These are phyloP conservation scores for Lithospermum erythrorhizon DNA, from an alignment of 257 asterid species.

Conservation along the genomic window DNA sequence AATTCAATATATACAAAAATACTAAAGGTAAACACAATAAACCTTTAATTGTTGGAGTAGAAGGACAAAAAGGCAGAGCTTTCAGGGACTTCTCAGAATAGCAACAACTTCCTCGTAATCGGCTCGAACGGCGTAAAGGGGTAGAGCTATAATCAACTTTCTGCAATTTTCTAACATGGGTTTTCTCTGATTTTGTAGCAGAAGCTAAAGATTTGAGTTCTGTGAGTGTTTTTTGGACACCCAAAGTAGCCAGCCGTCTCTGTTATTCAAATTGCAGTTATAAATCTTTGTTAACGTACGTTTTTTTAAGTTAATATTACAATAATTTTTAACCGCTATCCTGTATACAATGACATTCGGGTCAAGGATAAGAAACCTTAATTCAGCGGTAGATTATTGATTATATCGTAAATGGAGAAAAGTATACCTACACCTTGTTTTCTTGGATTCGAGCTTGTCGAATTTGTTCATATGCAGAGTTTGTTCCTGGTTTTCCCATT, in stretches of 20 bases:
- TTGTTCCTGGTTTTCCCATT: too few species aligned
- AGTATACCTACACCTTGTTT: slow-evolving; percentile 52
- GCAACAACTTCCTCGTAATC: slow-evolving; percentile 25
- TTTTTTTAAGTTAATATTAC: too few species aligned
- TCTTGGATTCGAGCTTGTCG: slow-evolving; percentile 52
- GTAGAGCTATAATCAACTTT: slow-evolving; percentile 32
- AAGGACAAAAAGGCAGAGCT: background rate
- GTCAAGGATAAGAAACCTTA: too few species aligned
- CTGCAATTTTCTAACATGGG: slow-evolving; percentile 19
- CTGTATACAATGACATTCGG: too few species aligned
- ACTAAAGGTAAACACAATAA: background rate
- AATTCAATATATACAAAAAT: too few species aligned
- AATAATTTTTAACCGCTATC: too few species aligned
- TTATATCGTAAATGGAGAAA: too few species aligned
- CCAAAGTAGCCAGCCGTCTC: slow-evolving; percentile 57
- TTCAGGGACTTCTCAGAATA: background rate
- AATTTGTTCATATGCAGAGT: slow-evolving; percentile 42
- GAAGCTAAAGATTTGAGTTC: slow-evolving; percentile 35
- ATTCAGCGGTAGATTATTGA: too few species aligned
- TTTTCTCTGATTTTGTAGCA: slow-evolving; percentile 29
- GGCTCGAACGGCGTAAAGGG: slow-evolving; percentile 60
- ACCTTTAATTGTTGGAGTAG: background rate
- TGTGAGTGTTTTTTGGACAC: slow-evolving; percentile 43
- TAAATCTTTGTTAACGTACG: background rate
- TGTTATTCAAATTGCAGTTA: slow-evolving; percentile 8